Conservation (phyloP, 1,284 basidiomycete genomes). For the Fistulinella cinereoalba region DNA sequence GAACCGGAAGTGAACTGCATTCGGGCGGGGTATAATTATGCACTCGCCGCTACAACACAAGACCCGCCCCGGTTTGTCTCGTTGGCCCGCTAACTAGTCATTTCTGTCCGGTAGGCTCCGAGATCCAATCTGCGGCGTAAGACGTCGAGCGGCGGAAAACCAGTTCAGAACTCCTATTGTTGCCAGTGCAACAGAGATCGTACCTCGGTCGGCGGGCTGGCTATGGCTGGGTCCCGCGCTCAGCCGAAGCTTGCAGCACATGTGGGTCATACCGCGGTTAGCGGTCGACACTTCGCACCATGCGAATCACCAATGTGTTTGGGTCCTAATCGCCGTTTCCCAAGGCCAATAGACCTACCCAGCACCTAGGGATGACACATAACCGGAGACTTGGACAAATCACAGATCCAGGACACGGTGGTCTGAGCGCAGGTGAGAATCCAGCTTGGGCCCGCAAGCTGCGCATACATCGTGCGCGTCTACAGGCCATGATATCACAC, state of each 20-base stretch:
- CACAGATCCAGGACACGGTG: background rate
- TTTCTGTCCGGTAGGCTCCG: constrained; percentile 10
- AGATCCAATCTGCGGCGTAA: constrained; percentile 8
- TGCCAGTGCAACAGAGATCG: constrained; percentile 24
- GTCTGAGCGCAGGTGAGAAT: constrained; percentile 11
- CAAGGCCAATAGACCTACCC: constrained; percentile 5
- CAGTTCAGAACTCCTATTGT: constrained; percentile 25
- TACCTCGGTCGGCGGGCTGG: constrained; percentile 15
- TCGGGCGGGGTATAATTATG: constrained; percentile 9
- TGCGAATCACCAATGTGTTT: constrained; percentile 26
- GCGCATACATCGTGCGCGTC: background rate
- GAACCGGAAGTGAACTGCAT: constrained; percentile 23
- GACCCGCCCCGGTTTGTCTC: constrained; percentile 15
- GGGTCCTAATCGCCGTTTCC: constrained; percentile 23
- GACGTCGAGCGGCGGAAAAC: constrained; percentile 16
- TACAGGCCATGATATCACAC: constrained; percentile 2
- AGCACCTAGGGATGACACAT: constrained; percentile 7
- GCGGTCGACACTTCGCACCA: constrained; percentile 5
- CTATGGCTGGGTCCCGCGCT: no score
- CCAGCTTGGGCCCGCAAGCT: constrained; percentile 2
- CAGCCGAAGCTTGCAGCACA: constrained; percentile 2
- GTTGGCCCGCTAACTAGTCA: constrained; percentile 3
- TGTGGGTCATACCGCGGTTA: constrained; percentile 20
- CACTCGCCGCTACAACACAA: constrained; percentile 16
- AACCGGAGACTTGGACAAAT: constrained; percentile 5